phyloP scores from a whole-genome alignment of 192 early-diverging fungal species.

The Coemansia sp. region DNA sequence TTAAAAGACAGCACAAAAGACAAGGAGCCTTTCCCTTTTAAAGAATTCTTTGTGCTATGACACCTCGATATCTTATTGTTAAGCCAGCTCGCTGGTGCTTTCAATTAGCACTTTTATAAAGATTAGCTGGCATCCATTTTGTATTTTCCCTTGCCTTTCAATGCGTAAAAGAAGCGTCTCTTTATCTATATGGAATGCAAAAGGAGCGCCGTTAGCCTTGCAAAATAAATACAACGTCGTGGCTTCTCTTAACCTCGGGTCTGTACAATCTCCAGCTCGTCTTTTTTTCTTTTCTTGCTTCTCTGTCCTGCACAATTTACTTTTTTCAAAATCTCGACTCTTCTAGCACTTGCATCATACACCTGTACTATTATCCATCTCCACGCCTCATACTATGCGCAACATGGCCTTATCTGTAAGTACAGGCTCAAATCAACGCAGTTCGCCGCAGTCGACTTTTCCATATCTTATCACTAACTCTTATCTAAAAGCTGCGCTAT shows the following conservation, averaged over 20 bases:
- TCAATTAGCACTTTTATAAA: slow-evolving; percentile 3
- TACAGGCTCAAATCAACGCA: not conserved
- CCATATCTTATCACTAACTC: not conserved
- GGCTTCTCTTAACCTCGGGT: no score
- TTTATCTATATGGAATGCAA: not conserved
- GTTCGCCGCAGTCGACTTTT: not conserved
- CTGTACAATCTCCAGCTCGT: not conserved
- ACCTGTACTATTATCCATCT: not conserved
- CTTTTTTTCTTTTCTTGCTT: not conserved
- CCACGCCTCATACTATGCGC: not conserved
- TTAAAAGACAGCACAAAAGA: not conserved
- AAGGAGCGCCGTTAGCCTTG: not conserved
- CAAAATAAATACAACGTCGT: not conserved
- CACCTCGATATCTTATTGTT: not conserved
- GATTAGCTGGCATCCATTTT: not conserved
- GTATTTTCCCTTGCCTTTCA: not conserved
- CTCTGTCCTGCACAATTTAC: not conserved
- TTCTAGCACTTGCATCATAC: not conserved
- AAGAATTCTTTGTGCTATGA: slow-evolving; percentile 8
- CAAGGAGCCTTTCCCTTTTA: not conserved
- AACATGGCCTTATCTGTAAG: not conserved
- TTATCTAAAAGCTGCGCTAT: not conserved
- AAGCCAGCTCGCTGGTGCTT: not conserved
- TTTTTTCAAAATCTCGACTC: not conserved
- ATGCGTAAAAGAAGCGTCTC: not conserved